Evolutionary conservation across 2,329 filamentous ascomycete species (phyloP), one percentile per base, ranked within the genome.

Genomic region (Cladophialophora yegresii): DNA sequence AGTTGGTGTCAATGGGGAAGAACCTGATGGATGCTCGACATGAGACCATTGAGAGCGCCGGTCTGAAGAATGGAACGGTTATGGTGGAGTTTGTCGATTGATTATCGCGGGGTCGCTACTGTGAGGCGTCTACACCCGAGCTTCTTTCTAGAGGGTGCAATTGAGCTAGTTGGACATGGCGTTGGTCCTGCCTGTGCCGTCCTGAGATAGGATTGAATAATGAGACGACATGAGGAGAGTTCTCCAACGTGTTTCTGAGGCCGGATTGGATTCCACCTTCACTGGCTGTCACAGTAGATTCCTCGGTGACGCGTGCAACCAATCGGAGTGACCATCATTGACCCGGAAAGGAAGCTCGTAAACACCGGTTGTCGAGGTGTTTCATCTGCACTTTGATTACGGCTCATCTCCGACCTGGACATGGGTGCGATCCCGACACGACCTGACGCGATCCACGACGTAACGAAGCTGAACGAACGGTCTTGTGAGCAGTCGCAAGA

Each of bases 11-110:
- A 67, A 89, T 96, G 86, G 91, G 92, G 54, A 89, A 89, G 74
- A 95, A 99, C 72, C 78, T 99, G 64, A 89, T 97, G 49, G 87
- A 89, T 20, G 79, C 82, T 61, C 80, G 97, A 55, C 88, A 92
- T 54, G 79, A 84, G 69, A 91, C 87, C 0, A 90, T 99, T 65
- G 86, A 86, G 70, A 89, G 92, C 73, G 91, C 89, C 0, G 92
- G 93, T 0, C 77, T 99, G 71, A 96, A 95, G 81, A 93, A 96
- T 73, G 92, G 90, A 3, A 96, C 92, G 0, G 89, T 99, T 7
- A 97, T 97, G 91, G 89, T 99, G 70, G 95, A 97, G 76, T 96
- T 92, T 73, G 77, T 90, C 63, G 88, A 91, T 23, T 65, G 45
- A 54, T 54, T 16, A 33, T 32, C 22, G 36, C 53, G 45, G 40